Evolutionary conservation across 2,329 filamentous ascomycete genomes (phyloP).

Genomic region (Pyricularia grisea): DNA sequence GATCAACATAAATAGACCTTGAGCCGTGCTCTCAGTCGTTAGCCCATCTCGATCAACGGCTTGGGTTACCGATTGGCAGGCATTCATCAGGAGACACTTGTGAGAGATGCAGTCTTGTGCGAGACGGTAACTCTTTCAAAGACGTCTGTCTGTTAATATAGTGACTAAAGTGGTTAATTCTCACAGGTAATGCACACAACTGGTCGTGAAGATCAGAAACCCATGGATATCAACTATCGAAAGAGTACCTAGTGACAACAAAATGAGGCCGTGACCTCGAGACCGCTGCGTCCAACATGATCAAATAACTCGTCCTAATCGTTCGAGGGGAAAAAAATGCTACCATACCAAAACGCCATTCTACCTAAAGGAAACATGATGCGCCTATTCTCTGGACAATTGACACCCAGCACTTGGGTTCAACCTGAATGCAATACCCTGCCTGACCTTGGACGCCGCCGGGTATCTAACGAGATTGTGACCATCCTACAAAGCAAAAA

Average conservation of each 20-base stretch:
- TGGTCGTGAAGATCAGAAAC: neutral
- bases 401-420: slow-evolving; percentile 4
- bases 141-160: neutral
- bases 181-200: neutral
- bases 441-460: slow-evolving; percentile 4
- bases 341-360: slow-evolving; percentile 1
- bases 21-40: neutral
- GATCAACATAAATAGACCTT: neutral
- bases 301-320: neutral
- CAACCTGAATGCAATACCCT: slow-evolving; percentile 3
- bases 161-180: neutral
- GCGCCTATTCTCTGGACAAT: slow-evolving; percentile 6
- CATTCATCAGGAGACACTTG: neutral
- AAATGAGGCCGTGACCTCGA: neutral
- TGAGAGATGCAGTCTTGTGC: neutral
- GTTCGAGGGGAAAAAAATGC: neutral
- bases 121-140: neutral
- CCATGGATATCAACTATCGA: slow-evolving; percentile 1
- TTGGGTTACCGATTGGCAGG: slow-evolving; percentile 1
- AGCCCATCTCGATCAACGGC: neutral
- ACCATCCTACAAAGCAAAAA: slow-evolving; percentile 8
- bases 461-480: slow-evolving; percentile 15
- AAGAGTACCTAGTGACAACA: slow-evolving; percentile 5
- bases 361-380: slow-evolving; percentile 7
- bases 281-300: neutral